Evolutionary conservation across 2,329 filamentous ascomycete species (phyloP).

Genomic region (Dendryphion nanum): DNA sequence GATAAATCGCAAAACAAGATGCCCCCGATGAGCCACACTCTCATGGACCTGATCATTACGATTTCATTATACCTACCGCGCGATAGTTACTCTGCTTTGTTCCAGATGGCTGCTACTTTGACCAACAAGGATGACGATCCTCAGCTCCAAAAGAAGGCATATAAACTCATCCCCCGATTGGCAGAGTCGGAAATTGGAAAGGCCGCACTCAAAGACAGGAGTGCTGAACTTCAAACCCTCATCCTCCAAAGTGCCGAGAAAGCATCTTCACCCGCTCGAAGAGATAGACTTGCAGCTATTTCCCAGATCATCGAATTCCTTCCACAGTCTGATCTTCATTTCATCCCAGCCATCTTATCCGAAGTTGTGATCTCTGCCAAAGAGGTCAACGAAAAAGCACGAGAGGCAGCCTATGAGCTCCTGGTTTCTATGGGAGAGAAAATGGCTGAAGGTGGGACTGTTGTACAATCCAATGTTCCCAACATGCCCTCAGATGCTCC

Average conservation of each 20-base stretch:
- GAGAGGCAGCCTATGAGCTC: constrained; percentile 85
- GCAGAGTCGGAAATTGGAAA: constrained; percentile 76
- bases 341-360: constrained; percentile 86
- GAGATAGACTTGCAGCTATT: constrained; percentile 83
- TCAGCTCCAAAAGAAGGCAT: constrained; percentile 97
- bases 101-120: constrained; percentile 80
- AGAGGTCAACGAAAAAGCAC: constrained; percentile 93
- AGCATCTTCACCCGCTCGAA: constrained; percentile 78
- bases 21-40: constrained; percentile 88
- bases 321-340: constrained; percentile 77
- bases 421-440: constrained; percentile 85
- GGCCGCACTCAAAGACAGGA: constrained; percentile 73
- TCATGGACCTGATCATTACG: constrained; percentile 96
- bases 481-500: constrained; percentile 83
- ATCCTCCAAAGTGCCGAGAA: constrained; percentile 78
- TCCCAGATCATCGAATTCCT: constrained; percentile 76
- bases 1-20: constrained; percentile 66
- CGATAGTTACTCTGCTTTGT: constrained; percentile 79
- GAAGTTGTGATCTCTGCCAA: constrained; percentile 97
- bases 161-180: constrained; percentile 92
- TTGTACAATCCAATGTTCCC: constrained; percentile 82
- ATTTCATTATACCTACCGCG: constrained; percentile 91
- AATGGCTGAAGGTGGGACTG: constrained; percentile 71
- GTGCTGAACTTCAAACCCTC: constrained; percentile 75
- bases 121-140: constrained; percentile 80